Conservation (phyloP, 2,329 filamentous ascomycete species). For the Sarocladiaceae sp. region DNA sequence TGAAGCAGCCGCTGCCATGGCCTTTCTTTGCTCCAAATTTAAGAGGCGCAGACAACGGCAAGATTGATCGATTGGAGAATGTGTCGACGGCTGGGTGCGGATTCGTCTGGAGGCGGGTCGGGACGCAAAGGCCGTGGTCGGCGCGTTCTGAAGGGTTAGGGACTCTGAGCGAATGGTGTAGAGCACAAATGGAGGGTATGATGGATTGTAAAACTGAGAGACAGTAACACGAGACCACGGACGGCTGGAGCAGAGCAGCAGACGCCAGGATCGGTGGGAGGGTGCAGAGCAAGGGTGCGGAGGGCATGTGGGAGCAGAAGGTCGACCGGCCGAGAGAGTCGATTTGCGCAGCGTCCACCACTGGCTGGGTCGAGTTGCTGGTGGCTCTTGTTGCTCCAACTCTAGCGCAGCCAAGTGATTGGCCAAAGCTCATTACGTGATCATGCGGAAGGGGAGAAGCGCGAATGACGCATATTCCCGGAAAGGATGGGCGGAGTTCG, state of each 20-base stretch:
- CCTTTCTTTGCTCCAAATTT: constrained; percentile 7
- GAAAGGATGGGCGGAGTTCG: constrained; percentile 1
- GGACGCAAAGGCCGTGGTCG: not conserved
- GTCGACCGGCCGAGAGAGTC: constrained; percentile 2
- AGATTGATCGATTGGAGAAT: not conserved
- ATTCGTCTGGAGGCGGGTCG: not conserved
- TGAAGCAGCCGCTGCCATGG: constrained; percentile 49
- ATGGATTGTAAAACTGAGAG: too few relatives aligned
- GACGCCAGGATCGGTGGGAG: not conserved
- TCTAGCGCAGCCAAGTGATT: not conserved
- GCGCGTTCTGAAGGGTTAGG: too few relatives aligned
- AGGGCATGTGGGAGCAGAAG: constrained; percentile 8
- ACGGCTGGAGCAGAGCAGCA: not conserved
- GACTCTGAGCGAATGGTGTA: too few relatives aligned
- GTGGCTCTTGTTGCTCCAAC: constrained; percentile 8
- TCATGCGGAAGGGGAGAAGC: constrained; percentile 1
- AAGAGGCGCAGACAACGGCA: not conserved
- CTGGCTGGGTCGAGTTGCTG: too few relatives aligned
- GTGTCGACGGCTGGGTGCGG: not conserved
- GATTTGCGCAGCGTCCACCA: constrained; percentile 10
- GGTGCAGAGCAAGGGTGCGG: not conserved
- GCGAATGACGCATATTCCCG: constrained; percentile 9
- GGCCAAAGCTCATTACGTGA: constrained; percentile 1
- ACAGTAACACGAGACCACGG: too few relatives aligned
- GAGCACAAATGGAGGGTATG: too few relatives aligned